Percentiles rank a stretch among this genome's conserved stretches.
phyloP scores from a whole-genome alignment of 148 eudicot genomes.

The Vaccinium darrowii region DNA sequence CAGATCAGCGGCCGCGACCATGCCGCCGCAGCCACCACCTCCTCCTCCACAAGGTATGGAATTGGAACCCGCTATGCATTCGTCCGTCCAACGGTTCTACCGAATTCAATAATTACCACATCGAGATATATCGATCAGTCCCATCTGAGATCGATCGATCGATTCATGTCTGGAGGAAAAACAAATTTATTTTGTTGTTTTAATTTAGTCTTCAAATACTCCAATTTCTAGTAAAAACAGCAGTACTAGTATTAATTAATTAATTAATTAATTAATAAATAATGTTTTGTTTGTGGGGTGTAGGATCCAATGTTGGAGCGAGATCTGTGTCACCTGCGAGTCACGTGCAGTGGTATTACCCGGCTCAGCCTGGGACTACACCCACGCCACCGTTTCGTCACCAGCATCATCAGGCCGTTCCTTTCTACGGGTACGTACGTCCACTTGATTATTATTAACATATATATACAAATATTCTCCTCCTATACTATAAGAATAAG shows the following conservation, averaged over 20 bases:
- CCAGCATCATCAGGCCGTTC: slow-evolving; percentile 55
- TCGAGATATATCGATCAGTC: neutral
- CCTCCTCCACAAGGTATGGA: slow-evolving; percentile 37
- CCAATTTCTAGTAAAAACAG: too few relatives aligned
- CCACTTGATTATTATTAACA: neutral
- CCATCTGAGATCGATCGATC: neutral
- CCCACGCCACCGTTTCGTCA: slow-evolving; percentile 52
- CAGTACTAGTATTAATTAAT: too few relatives aligned
- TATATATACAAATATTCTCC: too few relatives aligned
- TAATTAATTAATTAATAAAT: too few relatives aligned
- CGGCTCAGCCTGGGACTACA: slow-evolving; percentile 34
- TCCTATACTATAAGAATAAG: neutral
- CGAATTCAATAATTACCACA: neutral
- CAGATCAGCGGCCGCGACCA: slow-evolving; percentile 32
- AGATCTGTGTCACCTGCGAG: slow-evolving; percentile 32
- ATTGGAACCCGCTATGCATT: too few relatives aligned
- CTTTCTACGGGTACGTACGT: slow-evolving; percentile 62
- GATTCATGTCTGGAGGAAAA: too few relatives aligned
- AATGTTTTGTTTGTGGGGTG: neutral
- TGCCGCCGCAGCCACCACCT: slow-evolving; percentile 24
- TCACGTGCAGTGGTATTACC: slow-evolving; percentile 79
- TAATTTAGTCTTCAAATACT: too few relatives aligned
- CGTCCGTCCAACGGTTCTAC: neutral
- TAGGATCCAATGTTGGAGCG: slow-evolving; percentile 38
- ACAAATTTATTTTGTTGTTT: too few relatives aligned